Evolutionary conservation across 1,284 basidiomycete genomes (phyloP).

Genomic region (Moniliella sp.): DNA sequence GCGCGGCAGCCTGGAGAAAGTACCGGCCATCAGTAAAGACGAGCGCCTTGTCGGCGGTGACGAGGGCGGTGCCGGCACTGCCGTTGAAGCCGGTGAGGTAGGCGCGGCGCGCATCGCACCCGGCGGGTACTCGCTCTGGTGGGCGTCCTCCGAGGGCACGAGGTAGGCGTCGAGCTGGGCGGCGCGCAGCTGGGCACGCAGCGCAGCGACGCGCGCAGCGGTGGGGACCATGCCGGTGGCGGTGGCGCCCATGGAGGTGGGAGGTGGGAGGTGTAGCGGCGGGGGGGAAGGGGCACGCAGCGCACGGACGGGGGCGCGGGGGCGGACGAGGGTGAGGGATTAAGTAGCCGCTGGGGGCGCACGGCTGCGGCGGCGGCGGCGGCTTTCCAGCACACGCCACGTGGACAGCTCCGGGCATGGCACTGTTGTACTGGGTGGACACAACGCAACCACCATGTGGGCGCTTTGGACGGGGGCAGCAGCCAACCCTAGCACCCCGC

Average conservation of each 20-base stretch:
- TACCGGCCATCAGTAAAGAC: constrained; percentile 85
- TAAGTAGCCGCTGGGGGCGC: too few relatives aligned
- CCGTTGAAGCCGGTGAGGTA: constrained; percentile 79
- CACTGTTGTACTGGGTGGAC: too few relatives aligned
- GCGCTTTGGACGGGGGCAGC: too few relatives aligned
- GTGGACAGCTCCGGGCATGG: too few relatives aligned
- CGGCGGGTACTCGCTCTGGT: constrained; percentile 60
- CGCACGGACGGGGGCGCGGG: background rate
- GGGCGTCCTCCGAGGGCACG: constrained; percentile 39
- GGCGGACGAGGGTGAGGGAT: constrained; percentile 1
- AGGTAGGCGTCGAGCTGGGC: constrained; percentile 28
- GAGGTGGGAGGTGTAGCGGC: too few relatives aligned
- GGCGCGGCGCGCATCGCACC: constrained; percentile 51
- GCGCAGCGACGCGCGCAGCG: constrained; percentile 10
- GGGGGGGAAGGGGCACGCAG: background rate
- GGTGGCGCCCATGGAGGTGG: constrained; percentile 19
- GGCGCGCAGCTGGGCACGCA: constrained; percentile 21
- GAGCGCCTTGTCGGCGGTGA: constrained; percentile 32
- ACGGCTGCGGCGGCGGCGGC: too few relatives aligned
- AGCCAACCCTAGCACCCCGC: too few relatives aligned
- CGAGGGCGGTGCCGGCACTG: constrained; percentile 52
- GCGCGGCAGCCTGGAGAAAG: constrained; percentile 70
- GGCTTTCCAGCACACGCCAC: too few relatives aligned
- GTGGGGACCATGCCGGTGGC: constrained; percentile 23
- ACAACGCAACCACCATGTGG: too few relatives aligned